Evolutionary conservation across 345 rosid genomes (phyloP), one percentile per base, ranked within the genome.

Genomic region (Acer campestre): DNA sequence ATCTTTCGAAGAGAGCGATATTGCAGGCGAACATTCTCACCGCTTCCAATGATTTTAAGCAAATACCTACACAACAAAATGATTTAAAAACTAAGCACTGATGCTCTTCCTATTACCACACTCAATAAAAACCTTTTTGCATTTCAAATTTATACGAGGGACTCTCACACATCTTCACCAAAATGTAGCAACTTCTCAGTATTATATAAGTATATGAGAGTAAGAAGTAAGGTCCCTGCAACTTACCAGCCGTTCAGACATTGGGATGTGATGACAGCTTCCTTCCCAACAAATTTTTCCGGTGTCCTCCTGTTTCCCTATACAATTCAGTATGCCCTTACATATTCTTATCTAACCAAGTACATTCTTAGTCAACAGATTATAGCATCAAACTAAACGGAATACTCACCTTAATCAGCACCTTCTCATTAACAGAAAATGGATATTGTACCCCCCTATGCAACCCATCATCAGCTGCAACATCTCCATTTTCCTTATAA

Each of bases 221-320:
- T 61, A 80, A 55, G 4, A 59, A 49, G 10, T 46, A 23, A 27
- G 25, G 11, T n/a, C 17, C 31, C 13, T 7, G 63, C 35, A 42
- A 86, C 92, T 79, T 80, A 96, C 99, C 99, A 96, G 85, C 99
- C 99, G 87, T 96, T 96, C 75, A 93, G 97, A 88, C 98, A 93
- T 67, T 96, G 99, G 76, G 98, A 93, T 80, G 98, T 92, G 78
- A 96, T 91, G 27, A 96, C 74, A 40, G 99, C 99, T 87, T 93
- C 99, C 90, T 92, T 96, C 70, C 99, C 99, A 38, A 96, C 96
- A 89, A 92, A 92, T 79, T 94, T 96, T 78, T 91, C 99, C 0
- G 97, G 98, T 9, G 99, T 96, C 83, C 99, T 88, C 80, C 93
- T 81, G 81, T 96, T 96, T 75, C 98, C 99, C 99, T 96, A 87